Base-by-base conservation (phyloP, 495 filamentous ascomycete genomes). In the Podospora conica region DNA sequence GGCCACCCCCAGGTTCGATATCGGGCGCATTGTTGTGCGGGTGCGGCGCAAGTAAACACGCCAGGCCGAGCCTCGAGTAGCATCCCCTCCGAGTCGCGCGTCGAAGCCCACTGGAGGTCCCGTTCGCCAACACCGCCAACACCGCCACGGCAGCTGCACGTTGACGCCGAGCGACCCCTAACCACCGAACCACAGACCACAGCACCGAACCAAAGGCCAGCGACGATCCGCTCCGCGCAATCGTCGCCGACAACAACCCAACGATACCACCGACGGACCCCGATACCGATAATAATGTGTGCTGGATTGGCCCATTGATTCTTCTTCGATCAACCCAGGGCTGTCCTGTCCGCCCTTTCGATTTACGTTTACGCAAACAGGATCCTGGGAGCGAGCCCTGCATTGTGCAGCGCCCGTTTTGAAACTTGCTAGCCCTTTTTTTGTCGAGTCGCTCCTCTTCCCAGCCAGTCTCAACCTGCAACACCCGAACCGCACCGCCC, bases 1-100 rank as follows among this genome's bases (percentile, higher is more conserved):
- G 61, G 58, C 61, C 28, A 22, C 33, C 61, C n/a, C 54, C 57
- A 24, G 40, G 5, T n/a, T 57, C 23, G 24, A 10, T 57, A 55
- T 55, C 64, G 60, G 65, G 61, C 58, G 60, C 70, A 70, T 70
- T 72, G 65, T 70, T 53, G 64, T 68, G 58, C 65, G 65, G 70
- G 58, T 68, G 66, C 64, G 66, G 66, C 68, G 65, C 70, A 68
- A 66, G 70, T 69, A 72, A 72, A 69, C 67, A 71, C 65, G 31
- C 65, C 60, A 24, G 25, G 25, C 60, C 57, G 57, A 48, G 15
- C 48, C 27, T 56, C 33, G 22, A 22, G 27, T 7, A 25, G 23
- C 48, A 33, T 63, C 25, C 60, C 21, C 28, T 20, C 12, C 20
- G 15, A 31, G 29, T 22, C 57, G 64, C 62, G 57, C 58, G 66